Evolutionary conservation across 208 protist genomes (phyloP), one percentile per base, ranked within the genome.

Genomic region (Acanthamoeba lugdunensis): DNA sequence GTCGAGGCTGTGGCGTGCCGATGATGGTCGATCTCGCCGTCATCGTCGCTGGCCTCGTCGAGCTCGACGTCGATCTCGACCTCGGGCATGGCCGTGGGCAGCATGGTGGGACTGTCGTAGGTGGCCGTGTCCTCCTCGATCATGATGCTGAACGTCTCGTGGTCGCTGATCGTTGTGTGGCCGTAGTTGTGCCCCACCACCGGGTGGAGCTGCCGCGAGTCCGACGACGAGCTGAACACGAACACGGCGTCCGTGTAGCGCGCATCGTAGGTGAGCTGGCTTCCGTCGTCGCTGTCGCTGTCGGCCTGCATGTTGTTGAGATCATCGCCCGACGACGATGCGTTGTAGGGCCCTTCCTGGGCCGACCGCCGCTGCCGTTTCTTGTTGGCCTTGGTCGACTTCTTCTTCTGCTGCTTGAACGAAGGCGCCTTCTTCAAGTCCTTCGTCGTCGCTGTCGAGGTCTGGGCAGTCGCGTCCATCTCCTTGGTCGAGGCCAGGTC

Each of bases 91-190:
- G 67, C 28, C 67, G 25, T 25, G 23, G 67, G 2, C 21, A 75
- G 67, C 25, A 75, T 21, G 21, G 67, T 75, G 14, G 67, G 67
- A 25, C 67, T 75, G 67, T 75, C 67, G 67, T 75, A 75, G n/a
- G 67, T 75, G 21, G 67, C 30, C 11, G 21, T 75, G 67, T 75
- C 67, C 67, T 75, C 67, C 67, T 75, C 67, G 67, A 75, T 75
- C 67, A 75, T 75, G 67, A 75, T 75, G 67, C 23, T 75, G 67
- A 75, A 75, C n/a, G 67, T 30, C 67, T 75, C 67, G 14, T 75
- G 23, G 67, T 75, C 67, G 67, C 67, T 75, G 67, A 75, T 21
- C 21, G 23, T 75, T 2, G 2, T 11, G 67, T 5, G 30, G 67
- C 30, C 30, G 25, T 61, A 61, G 56, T 61, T 61, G 56, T 25